Evolutionary conservation across 106 monocot species (phyloP).

Genomic region (Dendrobium catenatum): DNA sequence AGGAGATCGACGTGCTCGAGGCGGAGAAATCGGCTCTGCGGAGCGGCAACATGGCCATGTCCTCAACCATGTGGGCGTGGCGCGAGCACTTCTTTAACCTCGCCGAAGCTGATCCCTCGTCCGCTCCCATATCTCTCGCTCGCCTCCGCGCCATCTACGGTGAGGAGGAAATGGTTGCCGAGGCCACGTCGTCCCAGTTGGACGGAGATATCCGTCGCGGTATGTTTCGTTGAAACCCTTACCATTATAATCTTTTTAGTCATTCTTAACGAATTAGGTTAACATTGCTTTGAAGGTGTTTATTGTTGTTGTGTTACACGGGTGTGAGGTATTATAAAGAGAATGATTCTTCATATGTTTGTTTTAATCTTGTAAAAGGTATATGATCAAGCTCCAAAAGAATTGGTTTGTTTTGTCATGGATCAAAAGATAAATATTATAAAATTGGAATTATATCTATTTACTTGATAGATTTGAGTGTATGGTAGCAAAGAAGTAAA

Average conservation of each 20-base stretch:
- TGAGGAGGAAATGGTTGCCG: constrained; percentile 18
- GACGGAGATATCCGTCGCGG: background rate
- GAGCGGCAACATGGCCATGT: constrained; percentile 24
- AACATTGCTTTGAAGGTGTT: background rate
- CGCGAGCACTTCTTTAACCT: constrained; percentile 30
- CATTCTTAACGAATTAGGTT: background rate
- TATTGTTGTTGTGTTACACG: background rate
- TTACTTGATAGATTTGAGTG: too few relatives aligned
- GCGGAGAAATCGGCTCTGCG: constrained; percentile 39
- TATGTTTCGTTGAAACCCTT: background rate
- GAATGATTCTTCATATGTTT: too few relatives aligned
- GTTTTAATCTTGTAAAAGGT: background rate
- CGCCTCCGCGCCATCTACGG: constrained; percentile 46
- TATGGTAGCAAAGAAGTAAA: too few relatives aligned
- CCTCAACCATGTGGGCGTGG: constrained; percentile 50
- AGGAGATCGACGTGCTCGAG: constrained; percentile 47
- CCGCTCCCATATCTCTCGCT: constrained; percentile 23
- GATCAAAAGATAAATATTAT: too few relatives aligned
- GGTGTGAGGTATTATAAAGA: background rate
- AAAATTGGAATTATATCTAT: too few relatives aligned
- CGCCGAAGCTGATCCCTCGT: constrained; percentile 22
- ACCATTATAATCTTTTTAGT: background rate
- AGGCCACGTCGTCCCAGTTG: background rate
- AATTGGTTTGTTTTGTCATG: background rate
- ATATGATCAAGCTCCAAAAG: background rate